Base-by-base conservation (phyloP, 23 red algal genomes). In the Gracilaria domingensis region DNA sequence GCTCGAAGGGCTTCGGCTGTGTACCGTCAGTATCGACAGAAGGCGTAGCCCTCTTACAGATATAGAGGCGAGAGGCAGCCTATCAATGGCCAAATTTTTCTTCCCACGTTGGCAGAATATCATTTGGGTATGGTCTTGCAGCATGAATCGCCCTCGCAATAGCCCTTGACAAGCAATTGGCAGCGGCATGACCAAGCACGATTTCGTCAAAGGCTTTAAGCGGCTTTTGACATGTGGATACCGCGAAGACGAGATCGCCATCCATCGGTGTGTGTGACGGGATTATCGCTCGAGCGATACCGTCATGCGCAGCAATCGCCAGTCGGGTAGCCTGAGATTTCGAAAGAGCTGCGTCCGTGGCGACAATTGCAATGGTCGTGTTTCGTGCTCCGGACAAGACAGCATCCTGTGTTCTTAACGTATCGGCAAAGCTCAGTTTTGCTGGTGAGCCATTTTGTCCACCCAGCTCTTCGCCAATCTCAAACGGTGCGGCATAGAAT, bases 351-450 rank as follows among this genome's bases (percentile, higher is more conserved):
- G 34, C 72, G 25, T 77, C 48, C 42, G 72, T 77, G 25, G 72
- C 72, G 18, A 77, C 72, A 53, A 77, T 53, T 14, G 34, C 72
- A 4, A 77, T 24, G 3, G 72, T 77, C 7, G 72, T 77, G 48
- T 77, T 42, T 23, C 5, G 24, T 1, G 34, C 33, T 26, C 26
- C 26, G 6, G 26, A 6, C 12, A 25, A 24, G n/a, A n/a, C n/a
- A 2, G 5, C 33, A 8, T 50, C 48, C 2, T 12, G 26, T 25
- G 11, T 53, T 23, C 18, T 8, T 24, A 23, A 7, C 20, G 26
- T 77, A 21, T 30, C 24, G 20, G 34, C 24, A 21, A 30, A 24
- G 5, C 20, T 20, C n/a, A 77, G 11, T 44, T 14, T 20, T 25
- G 60, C 60, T 12, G 26, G 24, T 30, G 23, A 28, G 3, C 3